Evolutionary conservation across 257 asterid species (phyloP).

Genomic region (Jacaranda copaia): DNA sequence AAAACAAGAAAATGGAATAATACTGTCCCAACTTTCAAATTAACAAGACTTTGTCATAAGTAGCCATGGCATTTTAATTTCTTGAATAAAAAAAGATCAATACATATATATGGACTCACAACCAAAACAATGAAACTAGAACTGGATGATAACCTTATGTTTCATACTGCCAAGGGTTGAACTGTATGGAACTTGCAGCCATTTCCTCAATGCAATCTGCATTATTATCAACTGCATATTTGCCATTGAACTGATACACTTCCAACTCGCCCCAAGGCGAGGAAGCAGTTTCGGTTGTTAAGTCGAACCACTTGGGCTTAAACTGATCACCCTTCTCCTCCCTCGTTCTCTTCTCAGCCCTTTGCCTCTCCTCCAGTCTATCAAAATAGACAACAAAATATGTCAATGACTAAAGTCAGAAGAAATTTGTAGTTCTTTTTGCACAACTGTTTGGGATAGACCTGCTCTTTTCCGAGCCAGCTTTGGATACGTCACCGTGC

Average conservation of each 20-base stretch:
- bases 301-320: conserved; percentile 65
- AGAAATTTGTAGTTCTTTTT: no score
- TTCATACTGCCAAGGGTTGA: conserved; percentile 68
- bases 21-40: no score
- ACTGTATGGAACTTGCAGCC: conserved; percentile 44
- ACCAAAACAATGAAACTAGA: no score
- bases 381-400: background rate
- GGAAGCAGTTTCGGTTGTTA: conserved; percentile 53
- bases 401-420: no score
- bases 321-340: conserved; percentile 57
- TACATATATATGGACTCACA: no score
- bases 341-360: conserved; percentile 66
- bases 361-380: conserved; percentile 76
- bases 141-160: no score
- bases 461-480: conserved; percentile 96
- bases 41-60: no score
- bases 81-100: no score
- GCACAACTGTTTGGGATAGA: conserved; percentile 13
- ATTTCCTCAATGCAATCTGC: conserved; percentile 39
- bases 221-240: conserved; percentile 49
- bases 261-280: conserved; percentile 83
- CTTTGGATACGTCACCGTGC: conserved; percentile 89
- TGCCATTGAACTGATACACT: conserved; percentile 58
- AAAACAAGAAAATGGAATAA: no score
- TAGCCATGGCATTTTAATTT: no score